phyloP scores from a whole-genome alignment of 2,329 filamentous ascomycete genomes.

The Aspergillus awamori region DNA sequence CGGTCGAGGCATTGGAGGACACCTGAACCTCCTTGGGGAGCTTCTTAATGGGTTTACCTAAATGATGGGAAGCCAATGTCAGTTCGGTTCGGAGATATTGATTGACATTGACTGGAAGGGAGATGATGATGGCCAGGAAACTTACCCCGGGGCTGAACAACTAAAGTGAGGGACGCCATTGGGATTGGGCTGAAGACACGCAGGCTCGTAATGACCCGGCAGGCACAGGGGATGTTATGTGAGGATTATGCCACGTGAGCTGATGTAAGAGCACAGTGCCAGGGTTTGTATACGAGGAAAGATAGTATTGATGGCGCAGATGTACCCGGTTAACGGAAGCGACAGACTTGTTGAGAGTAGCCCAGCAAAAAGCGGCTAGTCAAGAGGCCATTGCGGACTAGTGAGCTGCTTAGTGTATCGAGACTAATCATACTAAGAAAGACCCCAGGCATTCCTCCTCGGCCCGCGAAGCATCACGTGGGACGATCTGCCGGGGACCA shows the following conservation, averaged over 20 bases:
- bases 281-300: not conserved
- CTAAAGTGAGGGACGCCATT: slow-evolving; percentile 44
- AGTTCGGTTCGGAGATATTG: not conserved
- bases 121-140: not conserved
- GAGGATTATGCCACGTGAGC: not conserved
- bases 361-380: not conserved
- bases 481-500: not conserved
- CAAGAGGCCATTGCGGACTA: too few species aligned
- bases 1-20: slow-evolving; percentile 53
- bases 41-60: slow-evolving; percentile 64
- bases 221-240: not conserved
- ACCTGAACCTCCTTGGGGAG: slow-evolving; percentile 61
- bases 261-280: not conserved
- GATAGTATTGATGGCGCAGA: not conserved
- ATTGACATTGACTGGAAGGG: not conserved
- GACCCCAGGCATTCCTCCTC: slow-evolving; percentile 2
- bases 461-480: slow-evolving; percentile 8
- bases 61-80: slow-evolving; percentile 13
- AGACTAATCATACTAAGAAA: too few species aligned
- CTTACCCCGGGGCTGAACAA: slow-evolving; percentile 48
- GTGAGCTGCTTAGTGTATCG: too few species aligned
- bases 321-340: not conserved
- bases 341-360: not conserved
- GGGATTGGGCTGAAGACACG: not conserved
- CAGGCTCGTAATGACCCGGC: not conserved